These are phyloP conservation scores for Aspergillus ochraceoroseus DNA, from an alignment of 2,329 filamentous ascomycete species.

Conservation along the genomic window DNA sequence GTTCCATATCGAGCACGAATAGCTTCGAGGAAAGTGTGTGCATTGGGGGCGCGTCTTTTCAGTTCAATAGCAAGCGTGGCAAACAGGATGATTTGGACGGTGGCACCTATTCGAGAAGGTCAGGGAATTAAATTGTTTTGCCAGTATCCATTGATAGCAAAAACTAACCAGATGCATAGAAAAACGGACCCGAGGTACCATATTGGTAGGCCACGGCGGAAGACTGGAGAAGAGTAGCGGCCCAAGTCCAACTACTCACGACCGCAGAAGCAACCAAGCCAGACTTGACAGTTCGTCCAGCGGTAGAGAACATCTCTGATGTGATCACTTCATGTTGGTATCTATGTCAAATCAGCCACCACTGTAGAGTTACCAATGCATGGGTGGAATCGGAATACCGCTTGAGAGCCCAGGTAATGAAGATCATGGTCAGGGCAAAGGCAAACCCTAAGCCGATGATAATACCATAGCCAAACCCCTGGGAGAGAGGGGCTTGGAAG, in stretches of 20 bases:
- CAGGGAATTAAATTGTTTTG: too few relatives aligned
- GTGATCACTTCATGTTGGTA: conserved; percentile 74
- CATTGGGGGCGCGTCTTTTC: conserved; percentile 80
- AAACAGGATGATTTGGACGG: conserved; percentile 82
- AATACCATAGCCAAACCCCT: conserved; percentile 72
- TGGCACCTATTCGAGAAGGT: conserved; percentile 53
- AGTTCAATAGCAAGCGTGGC: conserved; percentile 86
- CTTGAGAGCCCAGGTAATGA: conserved; percentile 66
- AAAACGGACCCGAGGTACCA: conserved; percentile 62
- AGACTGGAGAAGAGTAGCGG: conserved; percentile 73
- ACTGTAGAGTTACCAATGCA: neutral
- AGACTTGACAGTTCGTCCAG: conserved; percentile 81
- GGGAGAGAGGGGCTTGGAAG: conserved; percentile 39
- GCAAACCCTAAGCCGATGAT: conserved; percentile 68
- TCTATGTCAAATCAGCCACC: conserved; percentile 30
- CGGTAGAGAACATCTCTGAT: conserved; percentile 87
- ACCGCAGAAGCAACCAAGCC: conserved; percentile 83
- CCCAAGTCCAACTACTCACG: conserved; percentile 93
- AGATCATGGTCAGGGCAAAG: conserved; percentile 71
- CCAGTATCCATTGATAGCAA: conserved; percentile 18
- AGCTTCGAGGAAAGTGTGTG: conserved; percentile 78
- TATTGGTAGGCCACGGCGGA: conserved; percentile 79
- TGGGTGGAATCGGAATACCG: conserved; percentile 40
- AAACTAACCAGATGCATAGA: conserved; percentile 57
- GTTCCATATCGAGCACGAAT: conserved; percentile 75